Conservation (phyloP, 1,284 basidiomycete species). For the Puccinia horiana region DNA sequence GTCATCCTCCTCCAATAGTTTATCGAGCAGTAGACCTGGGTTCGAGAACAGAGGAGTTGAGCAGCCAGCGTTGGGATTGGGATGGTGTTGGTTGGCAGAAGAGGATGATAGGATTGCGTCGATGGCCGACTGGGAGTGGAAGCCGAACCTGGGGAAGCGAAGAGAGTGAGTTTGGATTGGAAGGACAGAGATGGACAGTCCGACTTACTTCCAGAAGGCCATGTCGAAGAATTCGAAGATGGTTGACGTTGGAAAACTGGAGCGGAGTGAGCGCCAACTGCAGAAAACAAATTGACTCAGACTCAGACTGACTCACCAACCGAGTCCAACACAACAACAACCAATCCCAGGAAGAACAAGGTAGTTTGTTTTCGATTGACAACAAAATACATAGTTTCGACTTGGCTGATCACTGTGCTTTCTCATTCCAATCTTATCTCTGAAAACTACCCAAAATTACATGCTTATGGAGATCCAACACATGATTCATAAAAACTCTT, state of each 20-base stretch:
- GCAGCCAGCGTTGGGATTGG: constrained; percentile 22
- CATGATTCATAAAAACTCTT: constrained; percentile 52
- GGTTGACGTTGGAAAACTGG: background rate
- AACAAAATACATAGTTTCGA: too few relatives aligned
- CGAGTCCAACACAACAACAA: too few relatives aligned
- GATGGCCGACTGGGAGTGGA: constrained; percentile 48
- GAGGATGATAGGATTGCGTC: constrained; percentile 49
- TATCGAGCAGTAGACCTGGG: constrained; percentile 66
- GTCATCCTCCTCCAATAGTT: constrained; percentile 90
- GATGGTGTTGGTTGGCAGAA: constrained; percentile 39
- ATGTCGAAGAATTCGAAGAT: constrained; percentile 27
- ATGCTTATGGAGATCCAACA: too few relatives aligned
- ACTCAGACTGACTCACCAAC: too few relatives aligned
- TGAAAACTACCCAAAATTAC: too few relatives aligned
- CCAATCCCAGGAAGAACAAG: too few relatives aligned
- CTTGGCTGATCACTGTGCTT: too few relatives aligned
- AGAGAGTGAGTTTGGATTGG: background rate
- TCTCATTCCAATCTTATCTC: too few relatives aligned
- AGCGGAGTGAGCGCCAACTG: too few relatives aligned
- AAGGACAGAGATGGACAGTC: background rate
- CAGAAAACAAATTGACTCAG: too few relatives aligned
- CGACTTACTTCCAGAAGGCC: constrained; percentile 48
- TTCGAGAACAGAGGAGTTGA: constrained; percentile 30
- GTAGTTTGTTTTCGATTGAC: too few relatives aligned
- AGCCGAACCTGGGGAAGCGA: constrained; percentile 33